A percentile compares a stretch with the other conserved stretches of the same genome.
Evolutionary conservation across 352 stramenopile genomes (phyloP).

Genomic region (Phytophthora tubulina): DNA sequence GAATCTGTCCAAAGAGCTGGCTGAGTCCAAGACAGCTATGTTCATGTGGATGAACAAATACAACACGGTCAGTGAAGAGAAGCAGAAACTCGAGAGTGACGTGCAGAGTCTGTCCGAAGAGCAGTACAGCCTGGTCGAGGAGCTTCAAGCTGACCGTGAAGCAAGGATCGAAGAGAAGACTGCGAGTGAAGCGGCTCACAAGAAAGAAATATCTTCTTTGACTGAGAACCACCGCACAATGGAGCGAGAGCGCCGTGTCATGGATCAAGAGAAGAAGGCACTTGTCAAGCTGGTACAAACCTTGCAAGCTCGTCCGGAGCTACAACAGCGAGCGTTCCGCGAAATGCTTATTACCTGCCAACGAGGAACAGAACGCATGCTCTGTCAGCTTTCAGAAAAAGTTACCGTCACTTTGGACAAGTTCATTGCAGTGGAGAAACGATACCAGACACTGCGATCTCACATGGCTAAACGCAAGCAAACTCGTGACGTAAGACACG

Average conservation of each 20-base stretch:
- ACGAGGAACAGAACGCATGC: constrained; percentile 42
- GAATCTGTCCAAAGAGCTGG: constrained; percentile 50
- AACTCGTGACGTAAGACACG: background rate
- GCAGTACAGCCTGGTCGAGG: constrained; percentile 43
- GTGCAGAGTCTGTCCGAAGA: constrained; percentile 41
- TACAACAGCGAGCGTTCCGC: constrained; percentile 51
- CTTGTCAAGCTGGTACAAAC: constrained; percentile 52
- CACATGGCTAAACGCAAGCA: constrained; percentile 6
- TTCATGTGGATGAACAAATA: constrained; percentile 81
- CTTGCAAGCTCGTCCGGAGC: constrained; percentile 48
- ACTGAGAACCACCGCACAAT: constrained; percentile 35
- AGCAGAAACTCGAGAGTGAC: constrained; percentile 45
- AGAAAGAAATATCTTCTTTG: constrained; percentile 26
- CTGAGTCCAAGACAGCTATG: constrained; percentile 65
- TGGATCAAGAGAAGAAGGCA: constrained; percentile 37
- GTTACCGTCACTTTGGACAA: constrained; percentile 33
- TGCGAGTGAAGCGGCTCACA: constrained; percentile 16
- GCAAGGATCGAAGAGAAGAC: constrained; percentile 1
- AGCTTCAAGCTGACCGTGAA: constrained; percentile 29
- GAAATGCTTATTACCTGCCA: constrained; percentile 53
- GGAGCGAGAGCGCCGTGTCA: constrained; percentile 25
- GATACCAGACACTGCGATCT: constrained; percentile 30
- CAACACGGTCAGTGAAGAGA: constrained; percentile 48
- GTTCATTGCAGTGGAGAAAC: constrained; percentile 24
- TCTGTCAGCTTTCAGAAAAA: constrained; percentile 37